Conservation (phyloP, 1,284 basidiomycete genomes). For the Ceratobasidium sp. region DNA sequence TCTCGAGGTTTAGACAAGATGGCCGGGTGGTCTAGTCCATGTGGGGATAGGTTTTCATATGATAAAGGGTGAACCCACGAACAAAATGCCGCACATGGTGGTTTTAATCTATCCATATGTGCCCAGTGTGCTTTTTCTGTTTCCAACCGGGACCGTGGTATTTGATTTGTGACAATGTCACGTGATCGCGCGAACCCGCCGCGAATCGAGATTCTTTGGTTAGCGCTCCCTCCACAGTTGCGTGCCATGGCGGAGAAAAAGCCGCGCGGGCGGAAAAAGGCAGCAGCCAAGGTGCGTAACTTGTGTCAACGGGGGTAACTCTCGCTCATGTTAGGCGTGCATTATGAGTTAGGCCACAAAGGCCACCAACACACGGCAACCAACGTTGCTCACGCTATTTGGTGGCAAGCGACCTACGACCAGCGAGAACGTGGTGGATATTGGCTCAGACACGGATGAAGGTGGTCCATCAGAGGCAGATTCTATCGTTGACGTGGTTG, state of each 20-base stretch:
- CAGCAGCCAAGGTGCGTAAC: slow-evolving; percentile 14
- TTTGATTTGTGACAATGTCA: slow-evolving; percentile 5
- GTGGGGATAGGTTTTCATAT: slow-evolving; percentile 21
- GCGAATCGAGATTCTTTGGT: slow-evolving; percentile 27
- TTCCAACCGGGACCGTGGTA: background rate
- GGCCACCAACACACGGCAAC: background rate
- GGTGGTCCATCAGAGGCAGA: slow-evolving; percentile 1
- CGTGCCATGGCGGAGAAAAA: slow-evolving; percentile 43
- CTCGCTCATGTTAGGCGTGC: background rate
- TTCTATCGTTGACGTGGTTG: slow-evolving; percentile 4
- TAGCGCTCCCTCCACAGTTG: slow-evolving; percentile 2
- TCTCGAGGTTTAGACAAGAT: slow-evolving; percentile 70
- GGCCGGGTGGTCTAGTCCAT: slow-evolving; percentile 28
- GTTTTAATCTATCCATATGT: slow-evolving; percentile 46
- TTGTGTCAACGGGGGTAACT: background rate
- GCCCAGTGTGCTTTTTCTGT: slow-evolving; percentile 29
- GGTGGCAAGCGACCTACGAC: slow-evolving; percentile 23
- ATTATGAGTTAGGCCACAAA: slow-evolving; percentile 4
- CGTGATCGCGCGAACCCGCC: slow-evolving; percentile 27
- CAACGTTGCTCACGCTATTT: slow-evolving; percentile 37
- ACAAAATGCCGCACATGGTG: slow-evolving; percentile 32
- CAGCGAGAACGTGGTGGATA: background rate
- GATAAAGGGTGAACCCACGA: background rate
- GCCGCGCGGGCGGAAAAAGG: slow-evolving; percentile 14
- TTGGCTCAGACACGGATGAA: background rate